Conservation (phyloP, 2,329 filamentous ascomycete species). For the Myriosclerotinia duriaeana region DNA sequence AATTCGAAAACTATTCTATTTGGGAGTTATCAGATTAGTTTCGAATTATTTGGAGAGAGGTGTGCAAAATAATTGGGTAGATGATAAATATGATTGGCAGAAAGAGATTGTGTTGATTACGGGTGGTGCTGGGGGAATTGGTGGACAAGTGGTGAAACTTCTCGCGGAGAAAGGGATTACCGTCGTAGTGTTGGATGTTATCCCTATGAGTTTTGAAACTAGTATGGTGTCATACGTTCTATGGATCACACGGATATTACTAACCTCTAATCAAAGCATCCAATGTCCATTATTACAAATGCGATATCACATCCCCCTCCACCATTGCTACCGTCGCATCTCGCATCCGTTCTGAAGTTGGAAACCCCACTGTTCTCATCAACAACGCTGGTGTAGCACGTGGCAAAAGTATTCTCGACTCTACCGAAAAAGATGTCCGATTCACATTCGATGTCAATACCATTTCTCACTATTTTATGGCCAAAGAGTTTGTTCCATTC, state of each 20-base stretch:
- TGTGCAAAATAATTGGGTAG: conserved; percentile 51
- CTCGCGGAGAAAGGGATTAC: conserved; percentile 65
- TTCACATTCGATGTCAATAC: conserved; percentile 72
- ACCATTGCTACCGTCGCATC: conserved; percentile 54
- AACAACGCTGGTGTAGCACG: conserved; percentile 68
- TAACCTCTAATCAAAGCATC: conserved; percentile 41
- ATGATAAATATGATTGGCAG: conserved; percentile 61
- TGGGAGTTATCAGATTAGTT: conserved; percentile 51
- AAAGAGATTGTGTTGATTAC: conserved; percentile 72
- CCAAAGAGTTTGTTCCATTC: conserved; percentile 64
- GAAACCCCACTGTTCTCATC: conserved; percentile 67
- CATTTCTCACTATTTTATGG: conserved; percentile 65
- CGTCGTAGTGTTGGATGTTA: conserved; percentile 71
- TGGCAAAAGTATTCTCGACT: conserved; percentile 60
- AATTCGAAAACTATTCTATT: conserved; percentile 53
- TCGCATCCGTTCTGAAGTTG: conserved; percentile 55
- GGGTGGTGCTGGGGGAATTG: conserved; percentile 73
- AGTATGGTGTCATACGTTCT: conserved; percentile 41
- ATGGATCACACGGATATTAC: neutral
- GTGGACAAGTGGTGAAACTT: conserved; percentile 61
- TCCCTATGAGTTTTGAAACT: conserved; percentile 55
- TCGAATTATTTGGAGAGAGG: conserved; percentile 54
- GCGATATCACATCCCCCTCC: conserved; percentile 63
- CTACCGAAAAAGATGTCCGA: conserved; percentile 57
- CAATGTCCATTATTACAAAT: conserved; percentile 66